Evolutionary conservation across 176 grass and related monocot species (phyloP).

Genomic region (Musa schizocarpa): DNA sequence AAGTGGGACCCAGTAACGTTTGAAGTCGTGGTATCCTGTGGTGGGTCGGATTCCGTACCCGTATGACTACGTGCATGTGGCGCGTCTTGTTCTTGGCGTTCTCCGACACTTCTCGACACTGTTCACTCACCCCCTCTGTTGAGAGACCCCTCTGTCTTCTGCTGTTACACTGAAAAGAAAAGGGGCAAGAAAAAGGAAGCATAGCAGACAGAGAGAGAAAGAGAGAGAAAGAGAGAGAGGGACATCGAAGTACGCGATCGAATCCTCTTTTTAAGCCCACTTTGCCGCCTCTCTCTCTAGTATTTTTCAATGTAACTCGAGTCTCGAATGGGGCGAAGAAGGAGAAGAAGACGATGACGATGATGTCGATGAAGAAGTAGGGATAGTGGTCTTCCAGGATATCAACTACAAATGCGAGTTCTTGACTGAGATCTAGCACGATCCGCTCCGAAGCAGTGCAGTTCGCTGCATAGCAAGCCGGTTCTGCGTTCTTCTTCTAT

Average conservation of each 20-base stretch:
- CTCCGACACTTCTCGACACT: neutral
- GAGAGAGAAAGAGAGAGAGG: no score
- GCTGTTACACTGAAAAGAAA: neutral
- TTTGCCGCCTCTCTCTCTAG: slow-evolving; percentile 7
- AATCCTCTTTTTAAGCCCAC: neutral
- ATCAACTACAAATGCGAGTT: neutral
- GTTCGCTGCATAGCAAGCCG: neutral
- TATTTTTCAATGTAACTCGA: neutral
- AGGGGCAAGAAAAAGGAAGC: neutral
- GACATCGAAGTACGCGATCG: neutral
- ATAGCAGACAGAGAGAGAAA: neutral
- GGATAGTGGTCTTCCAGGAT: neutral
- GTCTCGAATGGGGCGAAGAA: neutral
- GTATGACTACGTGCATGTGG: neutral
- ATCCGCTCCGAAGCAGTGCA: neutral
- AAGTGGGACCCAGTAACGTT: no score
- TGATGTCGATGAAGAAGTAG: neutral
- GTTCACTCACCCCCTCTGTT: neutral
- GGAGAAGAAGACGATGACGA: neutral
- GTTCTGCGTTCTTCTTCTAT: neutral
- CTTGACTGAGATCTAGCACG: slow-evolving; percentile 2
- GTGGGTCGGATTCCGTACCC: no score
- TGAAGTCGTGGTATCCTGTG: no score
- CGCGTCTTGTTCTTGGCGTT: neutral
- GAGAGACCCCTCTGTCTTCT: neutral